Evolutionary conservation across 1,139 yeast species (phyloP), one percentile per base, ranked within the genome.

Genomic region (Pichia sp.): DNA sequence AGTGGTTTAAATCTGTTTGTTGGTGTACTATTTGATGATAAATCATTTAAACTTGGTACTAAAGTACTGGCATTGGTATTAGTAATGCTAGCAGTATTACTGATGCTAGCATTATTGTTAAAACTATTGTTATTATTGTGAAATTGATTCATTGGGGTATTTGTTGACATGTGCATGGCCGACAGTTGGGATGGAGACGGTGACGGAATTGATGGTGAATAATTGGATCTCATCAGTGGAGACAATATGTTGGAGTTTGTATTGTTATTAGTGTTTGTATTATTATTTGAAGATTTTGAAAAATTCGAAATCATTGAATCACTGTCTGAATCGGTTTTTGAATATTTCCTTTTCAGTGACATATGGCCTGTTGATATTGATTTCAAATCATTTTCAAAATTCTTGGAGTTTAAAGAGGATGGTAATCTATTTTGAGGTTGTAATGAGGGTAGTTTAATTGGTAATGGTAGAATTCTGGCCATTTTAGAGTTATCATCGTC

Each of bases 401-500:
- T 8, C 37, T 48, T 48, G 7, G 46, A 36, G 23, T 22, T 44
- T 18, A 51, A 32, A 12, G 53, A 42, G 2, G 50, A 49, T n/a
- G 53, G 24, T 16, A 51, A 32, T 29, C 51, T 36, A n/a, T 45
- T 18, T 16, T 44, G 43, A 7, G 45, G 49, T 20, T 43, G 45
- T 15, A 47, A 41, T 18, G 38, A 34, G 18, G 50, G 48, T 12
- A 46, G 27, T 27, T 41, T 46, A 3, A 52, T 43, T 20, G 54
- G 54, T 23, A 46, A 50, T 12, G 55, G 56, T 34, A 52, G 39
- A 7, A 53, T 43, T 39, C 55, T 39, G 13, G 43, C 43, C 6
- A 26, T 30, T 6, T 48, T 46, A 1, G 7, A 3, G 36, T 48
- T 30, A 12, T 42, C 41, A 7, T 44, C 34, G 7, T 24, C 32